Base-by-base conservation (phyloP, 2,329 filamentous ascomycete species). In the Geoglossum cookeanum region DNA sequence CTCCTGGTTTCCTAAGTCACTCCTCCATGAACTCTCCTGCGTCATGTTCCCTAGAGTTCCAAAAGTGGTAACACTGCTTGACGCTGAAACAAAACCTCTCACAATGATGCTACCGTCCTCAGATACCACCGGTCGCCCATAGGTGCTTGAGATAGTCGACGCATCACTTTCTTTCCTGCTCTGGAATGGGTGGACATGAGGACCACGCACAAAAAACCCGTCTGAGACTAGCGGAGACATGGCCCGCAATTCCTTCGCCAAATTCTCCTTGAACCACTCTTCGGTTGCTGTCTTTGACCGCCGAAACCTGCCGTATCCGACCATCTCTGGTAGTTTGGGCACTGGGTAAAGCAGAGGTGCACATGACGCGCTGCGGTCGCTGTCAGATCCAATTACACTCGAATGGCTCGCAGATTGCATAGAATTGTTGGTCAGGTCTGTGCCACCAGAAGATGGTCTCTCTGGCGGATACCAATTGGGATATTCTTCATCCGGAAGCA, bases 241-340 rank as follows among this genome's bases (percentile, higher is more conserved):
- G n/a, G 54, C 32, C 35, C 27, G 54, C 37, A 55, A 32, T 33
- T 55, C 54, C 8, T 35, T 55, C 7, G 54, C 54, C 4, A 44
- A 37, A 27, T 8, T 57, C 55, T 49, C 9, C 32, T 29, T 13
- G 32, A 57, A 30, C 55, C 55, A 57, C 30, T 57, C 55, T 7
- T 57, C 42, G 17, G 42, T 29, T 35, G 55, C 55, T 30, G 55
- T 57, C 42, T 39, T 51, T 13, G 55, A 57, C 3, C 47, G 55
- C 42, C 55, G 42, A 52, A 52, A 57, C 22, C 33, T 44, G 13
- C 49, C 49, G 22, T 37, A 9, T 53, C 49, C 49, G 30, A 53
- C 15, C 49, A 53, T 53, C 15, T 53, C 49, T 27, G 49, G 49
- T 4, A 53, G 30, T 53, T 53, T 53, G 17, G 49, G 49, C 15